Evolutionary conservation across 805 yeast genomes (phyloP).

Genomic region (Cyberlindnera xylosilytica): DNA sequence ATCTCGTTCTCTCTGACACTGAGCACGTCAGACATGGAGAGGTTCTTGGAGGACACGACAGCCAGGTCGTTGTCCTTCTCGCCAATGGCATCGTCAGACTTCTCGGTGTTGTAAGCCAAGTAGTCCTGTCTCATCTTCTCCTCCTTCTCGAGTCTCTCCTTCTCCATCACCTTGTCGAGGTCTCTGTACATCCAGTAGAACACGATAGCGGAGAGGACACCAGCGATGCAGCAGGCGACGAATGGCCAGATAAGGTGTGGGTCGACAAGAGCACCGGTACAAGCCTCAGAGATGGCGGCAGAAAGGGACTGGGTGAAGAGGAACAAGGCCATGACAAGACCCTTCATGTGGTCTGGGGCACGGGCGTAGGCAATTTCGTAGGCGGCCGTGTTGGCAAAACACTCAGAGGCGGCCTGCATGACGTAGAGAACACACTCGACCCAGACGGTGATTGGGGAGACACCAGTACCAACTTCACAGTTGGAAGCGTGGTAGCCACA

Average conservation of each 20-base stretch:
- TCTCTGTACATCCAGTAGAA: conserved; percentile 40
- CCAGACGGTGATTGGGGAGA: conserved; percentile 55
- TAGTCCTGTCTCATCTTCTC: conserved; percentile 14
- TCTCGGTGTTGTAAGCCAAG: conserved; percentile 7
- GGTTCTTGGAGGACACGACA: conserved; percentile 4
- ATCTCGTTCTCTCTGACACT: conserved; percentile 1
- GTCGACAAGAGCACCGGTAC: conserved; percentile 61
- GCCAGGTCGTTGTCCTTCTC: conserved; percentile 2
- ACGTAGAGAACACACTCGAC: conserved; percentile 65
- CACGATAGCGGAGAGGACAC: conserved; percentile 53
- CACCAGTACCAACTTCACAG: conserved; percentile 38
- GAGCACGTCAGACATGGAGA: background rate
- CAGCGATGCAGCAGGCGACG: conserved; percentile 57
- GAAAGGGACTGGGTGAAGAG: conserved; percentile 74
- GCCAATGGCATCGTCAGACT: background rate
- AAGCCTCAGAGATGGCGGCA: conserved; percentile 71
- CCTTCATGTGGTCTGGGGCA: conserved; percentile 60
- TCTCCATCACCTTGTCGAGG: conserved; percentile 22
- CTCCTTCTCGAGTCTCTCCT: conserved; percentile 21
- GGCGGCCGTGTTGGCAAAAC: conserved; percentile 77
- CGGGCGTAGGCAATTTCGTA: conserved; percentile 81
- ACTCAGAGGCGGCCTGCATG: conserved; percentile 71
- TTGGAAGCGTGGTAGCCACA: conserved; percentile 61
- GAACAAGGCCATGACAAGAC: conserved; percentile 48
- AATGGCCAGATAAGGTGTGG: conserved; percentile 73